Base-by-base conservation (phyloP, 2,329 filamentous ascomycete species). In the Ophiocordyceps camponoti-leonardi region DNA sequence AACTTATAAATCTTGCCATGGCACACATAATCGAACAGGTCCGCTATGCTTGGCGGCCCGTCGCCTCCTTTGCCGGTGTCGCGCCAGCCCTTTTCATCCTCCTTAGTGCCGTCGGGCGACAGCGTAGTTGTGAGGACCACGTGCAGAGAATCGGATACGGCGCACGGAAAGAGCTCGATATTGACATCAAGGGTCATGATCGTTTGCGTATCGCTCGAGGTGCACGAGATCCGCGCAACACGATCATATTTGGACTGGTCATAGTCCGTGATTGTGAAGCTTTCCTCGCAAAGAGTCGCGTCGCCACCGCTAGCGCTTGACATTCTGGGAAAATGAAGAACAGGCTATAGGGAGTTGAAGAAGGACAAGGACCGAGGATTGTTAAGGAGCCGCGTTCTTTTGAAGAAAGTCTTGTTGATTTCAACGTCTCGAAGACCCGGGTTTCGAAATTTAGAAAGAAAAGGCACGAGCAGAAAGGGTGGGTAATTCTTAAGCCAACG, bases 161-260 rank as follows among this genome's bases (percentile, higher is more conserved):
- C 62, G 55, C 84, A 77, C 2, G 85, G 85, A 65, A 92, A 95
- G 8, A 98, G 77, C 66, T 98, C 90, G 47, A 78, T 83, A 71
- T 96, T 95, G 66, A 96, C 79, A 67, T 98, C 92, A 49, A 98
- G 83, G 6, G 78, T 81, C 68, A 96, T 80, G 51, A 77, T 73
- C 28, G 83, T 85, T 51, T 77, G 72, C 54, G 75, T 76, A 66
- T 94, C 86, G 53, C 75, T 71, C 22, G 83, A 90, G 44, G 75
- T 83, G 59, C 79, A 87, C 46, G 71, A 77, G 59, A 96, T 77
- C 54, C 92, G 90, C 46, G 86, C 83, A 23, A 95, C 90, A 52
- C 90, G 86, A 68, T 96, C 92, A 67, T 98, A 98, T 67, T 95
- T 94, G 58, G 81, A 76, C 58, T 80, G 75, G 68, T 94, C 84